Percentiles rank a stretch among this genome's conserved stretches.
These are phyloP conservation scores for Boletus huronensis DNA, from an alignment of 768 basidiomycete genomes.

Conservation along the genomic window DNA sequence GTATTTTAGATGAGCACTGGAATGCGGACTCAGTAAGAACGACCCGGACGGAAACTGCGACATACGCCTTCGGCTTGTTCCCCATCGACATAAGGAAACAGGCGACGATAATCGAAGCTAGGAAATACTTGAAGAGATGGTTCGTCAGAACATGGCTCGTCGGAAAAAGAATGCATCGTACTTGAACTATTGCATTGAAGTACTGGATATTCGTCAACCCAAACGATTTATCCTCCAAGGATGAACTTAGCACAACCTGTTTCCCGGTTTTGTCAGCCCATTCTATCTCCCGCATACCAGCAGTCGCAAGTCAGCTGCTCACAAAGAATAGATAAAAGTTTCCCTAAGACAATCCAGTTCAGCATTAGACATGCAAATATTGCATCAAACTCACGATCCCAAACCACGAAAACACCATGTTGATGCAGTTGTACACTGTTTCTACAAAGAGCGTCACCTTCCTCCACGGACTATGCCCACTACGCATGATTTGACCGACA, in stretches of 20 bases:
- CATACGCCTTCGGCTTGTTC: constrained; percentile 82
- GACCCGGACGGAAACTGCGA: background rate
- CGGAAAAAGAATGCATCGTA: constrained; percentile 25
- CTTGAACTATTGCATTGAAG: constrained; percentile 76
- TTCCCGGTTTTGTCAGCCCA: background rate
- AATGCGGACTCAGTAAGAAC: constrained; percentile 2
- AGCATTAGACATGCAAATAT: background rate
- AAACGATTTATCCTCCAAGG: constrained; percentile 74
- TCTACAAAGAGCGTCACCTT: constrained; percentile 76
- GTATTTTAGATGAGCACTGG: constrained; percentile 57
- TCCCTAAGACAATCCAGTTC: constrained; percentile 46
- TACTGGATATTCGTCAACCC: constrained; percentile 59
- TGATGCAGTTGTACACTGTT: constrained; percentile 83
- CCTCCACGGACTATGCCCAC: constrained; percentile 64
- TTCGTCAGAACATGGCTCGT: constrained; percentile 2
- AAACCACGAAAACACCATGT: constrained; percentile 92
- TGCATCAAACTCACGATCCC: constrained; percentile 57
- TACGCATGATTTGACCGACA: constrained; percentile 34
- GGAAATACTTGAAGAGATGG: constrained; percentile 54
- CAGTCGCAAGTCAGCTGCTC: constrained; percentile 26
- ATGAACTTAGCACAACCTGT: constrained; percentile 84
- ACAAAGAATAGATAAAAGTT: constrained; percentile 96
- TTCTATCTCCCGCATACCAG: background rate
- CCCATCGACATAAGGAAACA: constrained; percentile 96
- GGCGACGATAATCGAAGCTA: constrained; percentile 82